A percentile compares a stretch with the other conserved stretches of the same genome.
phyloP scores from a whole-genome alignment of 2,329 filamentous ascomycete genomes.

The Curvularia hawaiiensis region DNA sequence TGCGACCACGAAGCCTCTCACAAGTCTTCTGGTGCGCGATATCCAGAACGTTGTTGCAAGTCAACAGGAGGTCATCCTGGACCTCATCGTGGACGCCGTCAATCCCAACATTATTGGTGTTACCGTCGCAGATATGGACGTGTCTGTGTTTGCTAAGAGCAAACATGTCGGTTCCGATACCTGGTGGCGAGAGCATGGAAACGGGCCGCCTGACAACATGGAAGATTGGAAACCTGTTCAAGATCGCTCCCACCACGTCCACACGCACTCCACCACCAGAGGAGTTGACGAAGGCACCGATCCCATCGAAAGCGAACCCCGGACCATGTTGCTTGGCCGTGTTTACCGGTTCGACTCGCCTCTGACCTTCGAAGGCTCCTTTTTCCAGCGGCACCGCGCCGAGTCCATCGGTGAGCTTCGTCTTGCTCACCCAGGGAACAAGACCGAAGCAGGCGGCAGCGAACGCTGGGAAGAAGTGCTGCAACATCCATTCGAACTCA shows the following conservation, averaged over 20 bases:
- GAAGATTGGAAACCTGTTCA: slow-evolving; percentile 38
- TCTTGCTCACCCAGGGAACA: slow-evolving; percentile 82
- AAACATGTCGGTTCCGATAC: slow-evolving; percentile 74
- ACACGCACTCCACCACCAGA: slow-evolving; percentile 6
- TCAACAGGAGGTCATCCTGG: slow-evolving; percentile 93
- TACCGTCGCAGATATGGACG: slow-evolving; percentile 81
- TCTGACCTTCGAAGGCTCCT: slow-evolving; percentile 86
- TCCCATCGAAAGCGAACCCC: slow-evolving; percentile 67
- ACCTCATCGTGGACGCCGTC: slow-evolving; percentile 82
- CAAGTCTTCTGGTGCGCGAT: slow-evolving; percentile 75
- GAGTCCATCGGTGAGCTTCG: slow-evolving; percentile 83
- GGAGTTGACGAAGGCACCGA: slow-evolving; percentile 62
- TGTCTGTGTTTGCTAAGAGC: slow-evolving; percentile 94
- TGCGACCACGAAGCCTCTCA: slow-evolving; percentile 85
- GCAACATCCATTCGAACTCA: slow-evolving; percentile 90
- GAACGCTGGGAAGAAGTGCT: slow-evolving; percentile 90
- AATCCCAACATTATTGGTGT: slow-evolving; percentile 95
- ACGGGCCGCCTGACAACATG: slow-evolving; percentile 25
- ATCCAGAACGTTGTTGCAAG: slow-evolving; percentile 92
- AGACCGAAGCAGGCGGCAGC: slow-evolving; percentile 79
- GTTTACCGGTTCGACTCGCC: slow-evolving; percentile 87
- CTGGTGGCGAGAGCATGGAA: slow-evolving; percentile 49
- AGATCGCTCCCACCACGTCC: slow-evolving; percentile 1
- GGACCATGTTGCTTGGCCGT: slow-evolving; percentile 90
- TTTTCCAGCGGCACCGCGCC: slow-evolving; percentile 75